A percentile compares a stretch with the other conserved stretches of the same genome.
These are phyloP conservation scores for Gautieria morchelliformis DNA, from an alignment of 768 basidiomycete species.

Conservation along the genomic window DNA sequence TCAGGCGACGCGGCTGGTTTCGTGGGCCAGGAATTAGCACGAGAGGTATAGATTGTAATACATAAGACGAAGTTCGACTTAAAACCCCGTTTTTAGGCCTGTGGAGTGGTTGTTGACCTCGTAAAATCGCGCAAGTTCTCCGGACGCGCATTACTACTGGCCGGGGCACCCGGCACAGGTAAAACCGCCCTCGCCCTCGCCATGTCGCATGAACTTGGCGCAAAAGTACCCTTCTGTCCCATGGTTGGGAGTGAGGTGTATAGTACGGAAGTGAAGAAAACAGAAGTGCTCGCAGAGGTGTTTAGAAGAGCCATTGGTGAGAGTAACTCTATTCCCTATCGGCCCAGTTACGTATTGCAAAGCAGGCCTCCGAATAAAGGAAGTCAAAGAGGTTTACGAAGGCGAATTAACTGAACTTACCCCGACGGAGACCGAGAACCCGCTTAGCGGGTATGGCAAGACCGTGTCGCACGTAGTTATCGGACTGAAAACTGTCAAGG, in stretches of 20 bases:
- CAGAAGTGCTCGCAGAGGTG: slow-evolving; percentile 90
- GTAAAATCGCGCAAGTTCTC: slow-evolving; percentile 90
- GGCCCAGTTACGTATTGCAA: not conserved
- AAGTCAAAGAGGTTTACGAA: slow-evolving; percentile 98
- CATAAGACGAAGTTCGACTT: not conserved
- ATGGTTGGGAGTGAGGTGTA: slow-evolving; percentile 99
- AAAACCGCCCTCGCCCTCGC: slow-evolving; percentile 98
- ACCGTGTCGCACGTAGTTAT: slow-evolving; percentile 97
- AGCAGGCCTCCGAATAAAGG: slow-evolving; percentile 91
- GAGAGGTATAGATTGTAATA: slow-evolving; percentile 52
- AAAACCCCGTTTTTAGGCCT: slow-evolving; percentile 49
- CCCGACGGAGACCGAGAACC: slow-evolving; percentile 94
- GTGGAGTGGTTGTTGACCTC: slow-evolving; percentile 82
- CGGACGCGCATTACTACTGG: slow-evolving; percentile 84
- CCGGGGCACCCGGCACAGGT: slow-evolving; percentile 94
- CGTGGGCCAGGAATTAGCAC: slow-evolving; percentile 80
- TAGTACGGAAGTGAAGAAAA: slow-evolving; percentile 96
- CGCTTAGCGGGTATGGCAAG: slow-evolving; percentile 94
- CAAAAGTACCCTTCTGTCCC: slow-evolving; percentile 94
- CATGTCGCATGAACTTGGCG: slow-evolving; percentile 86
- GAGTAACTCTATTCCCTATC: slow-evolving; percentile 19
- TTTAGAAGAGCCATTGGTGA: slow-evolving; percentile 93
- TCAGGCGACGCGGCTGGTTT: slow-evolving; percentile 71
- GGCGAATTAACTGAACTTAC: slow-evolving; percentile 97
- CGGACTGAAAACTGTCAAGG: slow-evolving; percentile 86